Conservation (phyloP, 176 grass and related monocot species). For the Aegilops speltoides region DNA sequence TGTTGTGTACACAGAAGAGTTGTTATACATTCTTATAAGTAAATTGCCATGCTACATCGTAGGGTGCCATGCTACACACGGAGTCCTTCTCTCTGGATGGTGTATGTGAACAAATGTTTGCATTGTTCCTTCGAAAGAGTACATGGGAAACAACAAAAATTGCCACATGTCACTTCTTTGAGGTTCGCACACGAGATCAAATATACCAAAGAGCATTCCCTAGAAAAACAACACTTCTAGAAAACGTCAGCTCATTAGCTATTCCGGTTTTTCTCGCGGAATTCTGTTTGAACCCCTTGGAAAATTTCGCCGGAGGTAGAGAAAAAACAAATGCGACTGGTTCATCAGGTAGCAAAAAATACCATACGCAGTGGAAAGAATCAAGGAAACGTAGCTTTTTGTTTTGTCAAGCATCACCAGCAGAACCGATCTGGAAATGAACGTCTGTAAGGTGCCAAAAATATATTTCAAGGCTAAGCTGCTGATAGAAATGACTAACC, state of each 20-base stretch:
- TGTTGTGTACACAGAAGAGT: background rate
- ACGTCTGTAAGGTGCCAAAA: background rate
- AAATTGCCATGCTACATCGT: background rate
- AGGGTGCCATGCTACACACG: background rate
- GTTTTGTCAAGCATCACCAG: constrained; percentile 93
- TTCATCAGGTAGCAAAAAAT: background rate
- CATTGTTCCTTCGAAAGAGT: background rate
- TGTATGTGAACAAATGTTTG: background rate
- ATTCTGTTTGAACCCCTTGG: background rate
- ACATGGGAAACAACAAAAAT: background rate
- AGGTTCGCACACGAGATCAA: background rate
- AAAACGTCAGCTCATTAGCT: background rate
- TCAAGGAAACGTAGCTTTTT: background rate
- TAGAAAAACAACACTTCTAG: background rate
- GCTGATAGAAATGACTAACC: constrained; percentile 39
- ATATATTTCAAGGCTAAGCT: background rate
- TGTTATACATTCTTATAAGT: background rate
- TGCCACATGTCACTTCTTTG: background rate
- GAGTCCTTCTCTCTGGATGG: background rate
- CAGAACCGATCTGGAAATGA: constrained; percentile 78
- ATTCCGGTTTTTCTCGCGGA: background rate
- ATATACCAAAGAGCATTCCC: background rate
- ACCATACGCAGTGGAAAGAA: background rate
- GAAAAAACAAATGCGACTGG: background rate
- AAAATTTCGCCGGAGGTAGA: background rate